Percentiles rank a stretch among this genome's conserved stretches.
Conservation (phyloP, 768 basidiomycete species). For the Tylopilus balloui region DNA sequence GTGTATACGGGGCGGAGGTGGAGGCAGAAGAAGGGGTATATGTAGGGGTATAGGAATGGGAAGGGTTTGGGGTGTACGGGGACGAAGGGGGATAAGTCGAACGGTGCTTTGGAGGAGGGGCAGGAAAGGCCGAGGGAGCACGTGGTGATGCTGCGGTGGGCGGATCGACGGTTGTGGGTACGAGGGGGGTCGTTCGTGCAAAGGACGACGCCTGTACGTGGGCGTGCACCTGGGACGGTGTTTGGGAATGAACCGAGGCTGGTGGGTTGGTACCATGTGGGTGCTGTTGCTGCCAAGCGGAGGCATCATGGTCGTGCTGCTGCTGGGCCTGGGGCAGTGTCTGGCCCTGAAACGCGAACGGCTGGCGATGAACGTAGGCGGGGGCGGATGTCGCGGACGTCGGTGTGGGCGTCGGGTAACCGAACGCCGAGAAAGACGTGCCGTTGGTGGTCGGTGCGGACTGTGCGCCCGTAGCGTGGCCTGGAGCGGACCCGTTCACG, state of each 20-base stretch:
- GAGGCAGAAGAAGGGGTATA: slow-evolving; percentile 19
- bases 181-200: slow-evolving; percentile 26
- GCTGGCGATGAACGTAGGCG: slow-evolving; percentile 21
- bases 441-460: slow-evolving; percentile 12
- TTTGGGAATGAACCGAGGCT: slow-evolving; percentile 15
- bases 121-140: slow-evolving; percentile 9
- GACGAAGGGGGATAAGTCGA: slow-evolving; percentile 19
- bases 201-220: slow-evolving; percentile 20
- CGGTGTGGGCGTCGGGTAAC: slow-evolving; percentile 23
- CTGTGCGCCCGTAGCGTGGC: background rate
- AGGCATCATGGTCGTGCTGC: slow-evolving; percentile 17
- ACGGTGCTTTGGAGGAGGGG: slow-evolving; percentile 20
- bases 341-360: slow-evolving; percentile 18
- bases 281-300: slow-evolving; percentile 26
- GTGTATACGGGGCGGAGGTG: slow-evolving; percentile 14
- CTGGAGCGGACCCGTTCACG: background rate
- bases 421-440: slow-evolving; percentile 17
- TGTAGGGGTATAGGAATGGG: slow-evolving; percentile 11
- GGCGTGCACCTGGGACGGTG: slow-evolving; percentile 17
- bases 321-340: slow-evolving; percentile 16
- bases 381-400: slow-evolving; percentile 19
- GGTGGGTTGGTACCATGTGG: slow-evolving; percentile 8
- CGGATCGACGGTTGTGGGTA: slow-evolving; percentile 28
- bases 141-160: slow-evolving; percentile 8
- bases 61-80: slow-evolving; percentile 18